Conservation (phyloP, 2,329 filamentous ascomycete genomes). For the Cladophialophora immunda region DNA sequence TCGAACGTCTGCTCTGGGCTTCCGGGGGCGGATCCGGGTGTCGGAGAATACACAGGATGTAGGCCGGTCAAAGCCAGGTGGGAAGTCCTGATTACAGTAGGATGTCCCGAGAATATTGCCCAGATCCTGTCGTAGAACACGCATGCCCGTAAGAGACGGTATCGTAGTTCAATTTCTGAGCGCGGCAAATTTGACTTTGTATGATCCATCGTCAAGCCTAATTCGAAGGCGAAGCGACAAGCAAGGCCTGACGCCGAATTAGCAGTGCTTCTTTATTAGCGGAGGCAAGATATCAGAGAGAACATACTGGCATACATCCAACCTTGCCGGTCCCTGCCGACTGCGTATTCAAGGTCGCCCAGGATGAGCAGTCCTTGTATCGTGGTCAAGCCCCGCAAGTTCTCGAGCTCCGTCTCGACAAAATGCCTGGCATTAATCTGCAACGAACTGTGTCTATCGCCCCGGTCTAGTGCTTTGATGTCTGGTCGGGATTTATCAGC, state of each 20-base stretch:
- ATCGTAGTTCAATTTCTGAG: not conserved
- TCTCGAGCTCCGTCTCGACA: not conserved
- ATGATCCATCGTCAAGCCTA: slow-evolving; percentile 4
- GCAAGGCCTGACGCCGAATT: not conserved
- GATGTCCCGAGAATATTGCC: not conserved
- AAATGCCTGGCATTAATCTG: not conserved
- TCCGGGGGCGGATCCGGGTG: not conserved
- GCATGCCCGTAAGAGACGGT: not conserved
- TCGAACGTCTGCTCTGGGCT: not conserved
- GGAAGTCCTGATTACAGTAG: not conserved
- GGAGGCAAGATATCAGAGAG: too few relatives aligned
- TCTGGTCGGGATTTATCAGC: not conserved
- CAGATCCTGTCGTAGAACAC: slow-evolving; percentile 4
- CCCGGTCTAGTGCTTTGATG: not conserved
- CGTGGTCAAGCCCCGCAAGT: not conserved
- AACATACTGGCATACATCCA: slow-evolving; percentile 4
- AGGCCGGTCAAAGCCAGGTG: not conserved
- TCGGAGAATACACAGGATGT: not conserved
- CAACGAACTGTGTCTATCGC: not conserved
- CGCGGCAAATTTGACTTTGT: not conserved
- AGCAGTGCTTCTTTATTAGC: too few relatives aligned
- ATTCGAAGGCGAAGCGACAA: slow-evolving; percentile 2
- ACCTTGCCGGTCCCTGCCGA: not conserved
- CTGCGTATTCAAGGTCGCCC: not conserved
- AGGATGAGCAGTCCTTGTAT: not conserved